Percentiles rank a stretch among this genome's conserved stretches.
Conservation (phyloP, 805 yeast genomes). For the Hanseniaspora nectarophila region DNA sequence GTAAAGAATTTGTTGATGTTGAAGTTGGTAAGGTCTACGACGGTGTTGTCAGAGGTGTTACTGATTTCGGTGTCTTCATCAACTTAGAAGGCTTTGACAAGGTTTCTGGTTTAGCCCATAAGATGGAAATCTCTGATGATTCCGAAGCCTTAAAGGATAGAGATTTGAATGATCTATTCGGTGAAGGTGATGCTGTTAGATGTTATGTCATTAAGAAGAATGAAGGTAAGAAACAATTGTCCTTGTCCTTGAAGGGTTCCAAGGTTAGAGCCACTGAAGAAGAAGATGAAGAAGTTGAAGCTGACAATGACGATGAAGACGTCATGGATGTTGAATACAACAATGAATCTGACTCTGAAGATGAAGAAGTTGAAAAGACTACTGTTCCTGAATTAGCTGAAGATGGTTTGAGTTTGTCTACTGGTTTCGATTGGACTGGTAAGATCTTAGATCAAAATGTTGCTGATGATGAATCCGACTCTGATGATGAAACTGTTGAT, state of each 20-base stretch:
- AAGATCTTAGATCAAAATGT: constrained; percentile 70
- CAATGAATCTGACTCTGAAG: constrained; percentile 26
- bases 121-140: constrained; percentile 68
- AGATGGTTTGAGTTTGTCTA: constrained; percentile 59
- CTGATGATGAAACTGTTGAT: constrained; percentile 37
- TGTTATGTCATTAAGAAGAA: constrained; percentile 62
- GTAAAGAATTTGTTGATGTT: constrained; percentile 57
- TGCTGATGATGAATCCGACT: constrained; percentile 40
- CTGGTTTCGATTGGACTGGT: constrained; percentile 93
- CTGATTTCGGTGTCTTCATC: constrained; percentile 87
- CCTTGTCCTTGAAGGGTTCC: constrained; percentile 91
- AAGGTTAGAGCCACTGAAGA: constrained; percentile 43
- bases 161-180: constrained; percentile 55
- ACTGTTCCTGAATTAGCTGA: constrained; percentile 21
- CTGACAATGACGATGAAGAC: constrained; percentile 26
- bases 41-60: constrained; percentile 64
- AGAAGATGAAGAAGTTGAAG: constrained; percentile 25
- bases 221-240: constrained; percentile 54
- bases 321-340: constrained; percentile 25
- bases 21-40: constrained; percentile 58
- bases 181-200: constrained; percentile 83
- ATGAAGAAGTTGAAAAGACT: constrained; percentile 24
- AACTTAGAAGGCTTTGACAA: constrained; percentile 61
- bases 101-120: constrained; percentile 80
- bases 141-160: constrained; percentile 31